Conservation (phyloP, 768 basidiomycete species). For the Phaeolepiota aurea region DNA sequence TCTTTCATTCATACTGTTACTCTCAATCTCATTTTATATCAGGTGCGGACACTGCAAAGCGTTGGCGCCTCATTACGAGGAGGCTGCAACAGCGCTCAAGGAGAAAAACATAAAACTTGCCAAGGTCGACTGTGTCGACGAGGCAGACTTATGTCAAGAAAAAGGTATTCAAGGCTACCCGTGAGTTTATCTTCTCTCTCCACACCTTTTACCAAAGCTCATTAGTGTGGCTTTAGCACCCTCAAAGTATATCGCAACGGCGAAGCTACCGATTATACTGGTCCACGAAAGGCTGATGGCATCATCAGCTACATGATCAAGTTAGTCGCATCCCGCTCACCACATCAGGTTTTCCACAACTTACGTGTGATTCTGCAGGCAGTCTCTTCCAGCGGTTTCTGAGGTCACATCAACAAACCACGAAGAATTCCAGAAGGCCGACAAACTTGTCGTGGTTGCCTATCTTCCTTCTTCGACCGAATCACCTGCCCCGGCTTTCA, state of each 20-base stretch:
- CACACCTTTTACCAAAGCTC: not conserved
- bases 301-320: constrained; percentile 96
- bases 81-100: constrained; percentile 90
- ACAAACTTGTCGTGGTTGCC: constrained; percentile 86
- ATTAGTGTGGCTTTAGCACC: constrained; percentile 39
- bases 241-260: constrained; percentile 91
- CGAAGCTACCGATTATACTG: constrained; percentile 68
- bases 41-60: constrained; percentile 98
- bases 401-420: constrained; percentile 70
- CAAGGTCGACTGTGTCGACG: constrained; percentile 95
- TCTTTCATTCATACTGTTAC: not conserved
- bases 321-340: constrained; percentile 32
- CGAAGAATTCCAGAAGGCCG: constrained; percentile 78
- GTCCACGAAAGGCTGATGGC: constrained; percentile 90
- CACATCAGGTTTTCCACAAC: constrained; percentile 1
- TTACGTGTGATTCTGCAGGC: constrained; percentile 29
- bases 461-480: constrained; percentile 74
- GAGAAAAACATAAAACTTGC: constrained; percentile 85
- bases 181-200: constrained; percentile 40
- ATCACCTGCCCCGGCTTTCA: constrained; percentile 66
- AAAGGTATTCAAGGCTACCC: constrained; percentile 93
- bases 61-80: constrained; percentile 88
- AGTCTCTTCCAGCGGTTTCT: constrained; percentile 90
- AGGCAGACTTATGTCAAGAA: constrained; percentile 83
- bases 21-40: constrained; percentile 1